Base-by-base conservation (phyloP, 768 basidiomycete genomes). In the Psilocybe tampanensis region DNA sequence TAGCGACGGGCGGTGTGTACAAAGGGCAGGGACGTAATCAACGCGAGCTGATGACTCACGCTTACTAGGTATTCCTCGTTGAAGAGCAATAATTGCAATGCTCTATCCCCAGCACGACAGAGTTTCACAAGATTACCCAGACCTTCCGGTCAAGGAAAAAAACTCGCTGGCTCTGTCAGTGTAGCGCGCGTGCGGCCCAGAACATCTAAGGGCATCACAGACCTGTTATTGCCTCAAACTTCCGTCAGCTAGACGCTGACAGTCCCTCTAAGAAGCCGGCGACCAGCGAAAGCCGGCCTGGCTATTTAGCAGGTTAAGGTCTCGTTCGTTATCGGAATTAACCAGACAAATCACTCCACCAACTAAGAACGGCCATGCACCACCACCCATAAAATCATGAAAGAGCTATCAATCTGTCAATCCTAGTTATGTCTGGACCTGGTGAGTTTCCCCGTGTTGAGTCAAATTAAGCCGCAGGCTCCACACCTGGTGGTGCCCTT, bases 321-420 rank as follows among this genome's bases (percentile, higher is more conserved):
- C 88, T 91, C 88, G 83, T 89, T 91, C 85, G 84, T 90, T 90
- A 90, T 91, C 88, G 84, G 87, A 90, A 90, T 92, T 90, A 91
- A 90, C 89, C 90, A 91, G 90, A 92, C 90, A 91, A 91, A 90
- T 91, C 90, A 90, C 89, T 91, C 88, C 88, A 77, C 85, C 82
- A 89, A 89, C 86, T 88, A 89, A 88, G 86, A 89, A 89, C 82
- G 85, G 86, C 87, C 86, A 89, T 89, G 86, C 86, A 89, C 86
- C 86, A 88, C 86, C 86, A 88, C 86, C 86, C 86, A 88, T 84
- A 82, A 83, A 86, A 85, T 86, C 85, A 84, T 80, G 84, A 87
- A 87, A 88, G 86, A 87, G 85, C 85, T 86, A 85, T 86, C 86
- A 86, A 85, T 86, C 84, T 86, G 83, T 86, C 84, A 82, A 83